These are phyloP conservation scores for Kwoniella sp. DNA, from an alignment of 768 basidiomycete species.

Conservation along the genomic window DNA sequence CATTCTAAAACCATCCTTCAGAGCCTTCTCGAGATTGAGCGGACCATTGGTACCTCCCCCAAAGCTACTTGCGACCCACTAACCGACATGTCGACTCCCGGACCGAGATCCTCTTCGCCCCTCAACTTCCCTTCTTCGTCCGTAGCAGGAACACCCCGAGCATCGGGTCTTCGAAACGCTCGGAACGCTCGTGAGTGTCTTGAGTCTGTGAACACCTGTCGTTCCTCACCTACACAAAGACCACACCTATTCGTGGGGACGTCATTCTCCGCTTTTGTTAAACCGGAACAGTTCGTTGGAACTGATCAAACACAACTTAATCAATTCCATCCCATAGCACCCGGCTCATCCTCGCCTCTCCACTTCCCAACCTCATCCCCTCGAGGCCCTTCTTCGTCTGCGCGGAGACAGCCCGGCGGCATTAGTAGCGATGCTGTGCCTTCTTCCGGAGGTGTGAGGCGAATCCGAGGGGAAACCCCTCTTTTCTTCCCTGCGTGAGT, in stretches of 20 bases:
- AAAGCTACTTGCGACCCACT: too few relatives aligned
- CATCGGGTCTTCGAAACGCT: constrained; percentile 18
- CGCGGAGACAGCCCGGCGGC: constrained; percentile 22
- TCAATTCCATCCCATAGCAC: constrained; percentile 11
- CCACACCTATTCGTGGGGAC: constrained; percentile 8
- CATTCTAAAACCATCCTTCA: not conserved
- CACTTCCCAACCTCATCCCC: constrained; percentile 46
- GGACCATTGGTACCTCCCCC: not conserved
- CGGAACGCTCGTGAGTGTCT: constrained; percentile 35
- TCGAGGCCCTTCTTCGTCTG: constrained; percentile 21
- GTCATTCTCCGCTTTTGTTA: not conserved
- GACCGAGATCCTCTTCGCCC: constrained; percentile 52
- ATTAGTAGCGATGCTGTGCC: constrained; percentile 4
- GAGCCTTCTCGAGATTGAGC: not conserved
- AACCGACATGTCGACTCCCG: constrained; percentile 42
- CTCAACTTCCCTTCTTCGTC: constrained; percentile 57
- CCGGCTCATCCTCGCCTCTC: constrained; percentile 42
- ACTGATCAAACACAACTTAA: not conserved
- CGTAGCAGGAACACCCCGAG: constrained; percentile 48
- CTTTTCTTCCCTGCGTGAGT: constrained; percentile 59
- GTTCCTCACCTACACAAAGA: too few relatives aligned
- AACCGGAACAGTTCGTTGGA: not conserved
- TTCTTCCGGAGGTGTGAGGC: constrained; percentile 21
- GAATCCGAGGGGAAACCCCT: constrained; percentile 48
- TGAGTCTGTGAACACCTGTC: too few relatives aligned